These are phyloP conservation scores for Bacidia gigantensis DNA, from an alignment of 495 filamentous ascomycete genomes.

Conservation along the genomic window DNA sequence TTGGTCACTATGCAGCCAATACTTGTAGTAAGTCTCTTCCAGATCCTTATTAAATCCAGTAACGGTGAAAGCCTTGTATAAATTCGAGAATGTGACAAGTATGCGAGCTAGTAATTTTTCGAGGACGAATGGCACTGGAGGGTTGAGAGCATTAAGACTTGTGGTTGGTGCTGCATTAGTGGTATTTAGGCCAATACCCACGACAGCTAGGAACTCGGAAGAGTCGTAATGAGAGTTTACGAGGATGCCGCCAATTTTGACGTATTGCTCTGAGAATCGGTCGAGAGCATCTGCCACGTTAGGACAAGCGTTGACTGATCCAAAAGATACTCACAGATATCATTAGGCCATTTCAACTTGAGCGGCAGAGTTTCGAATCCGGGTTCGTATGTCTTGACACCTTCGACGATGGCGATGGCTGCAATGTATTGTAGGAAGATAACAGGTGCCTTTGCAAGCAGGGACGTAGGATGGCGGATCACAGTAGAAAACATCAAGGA, in stretches of 20 bases:
- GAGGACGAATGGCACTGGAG: constrained; percentile 45
- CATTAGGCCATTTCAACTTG: constrained; percentile 95
- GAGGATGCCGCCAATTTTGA: constrained; percentile 90
- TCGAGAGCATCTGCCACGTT: constrained; percentile 51
- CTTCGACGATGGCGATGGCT: constrained; percentile 78
- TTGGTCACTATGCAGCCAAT: constrained; percentile 88
- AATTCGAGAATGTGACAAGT: constrained; percentile 59
- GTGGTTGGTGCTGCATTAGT: constrained; percentile 80
- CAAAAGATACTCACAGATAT: constrained; percentile 58
- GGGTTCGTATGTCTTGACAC: constrained; percentile 63
- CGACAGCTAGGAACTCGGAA: constrained; percentile 71
- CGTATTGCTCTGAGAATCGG: constrained; percentile 51
- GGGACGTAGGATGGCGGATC: constrained; percentile 61
- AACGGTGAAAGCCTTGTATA: constrained; percentile 61
- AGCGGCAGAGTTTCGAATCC: constrained; percentile 65
- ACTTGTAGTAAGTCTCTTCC: constrained; percentile 64
- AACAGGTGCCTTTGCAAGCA: constrained; percentile 62
- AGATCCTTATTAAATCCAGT: constrained; percentile 59
- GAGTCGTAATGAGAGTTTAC: constrained; percentile 74
- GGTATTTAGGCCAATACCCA: constrained; percentile 82
- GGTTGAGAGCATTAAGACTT: constrained; percentile 58
- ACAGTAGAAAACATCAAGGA: constrained; percentile 76
- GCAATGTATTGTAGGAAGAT: constrained; percentile 91
- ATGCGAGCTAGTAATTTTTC: constrained; percentile 80
- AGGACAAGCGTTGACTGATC: background rate